Evolutionary conservation across 1,284 basidiomycete genomes (phyloP).

Genomic region (Puccinia sorghi): DNA sequence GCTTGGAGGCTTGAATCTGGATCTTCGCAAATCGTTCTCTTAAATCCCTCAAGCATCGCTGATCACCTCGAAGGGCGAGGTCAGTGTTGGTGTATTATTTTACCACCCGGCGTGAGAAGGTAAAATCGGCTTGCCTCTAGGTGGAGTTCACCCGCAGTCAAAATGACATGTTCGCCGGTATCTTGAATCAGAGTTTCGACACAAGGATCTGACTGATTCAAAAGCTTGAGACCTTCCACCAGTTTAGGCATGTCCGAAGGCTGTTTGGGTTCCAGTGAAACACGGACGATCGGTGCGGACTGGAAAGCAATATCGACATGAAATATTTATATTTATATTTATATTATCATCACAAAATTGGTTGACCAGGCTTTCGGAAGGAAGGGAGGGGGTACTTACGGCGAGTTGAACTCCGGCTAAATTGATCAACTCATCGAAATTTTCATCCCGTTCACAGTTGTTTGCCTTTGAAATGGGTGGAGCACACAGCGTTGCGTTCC

Average conservation of each 20-base stretch:
- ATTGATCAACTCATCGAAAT: slow-evolving; percentile 66
- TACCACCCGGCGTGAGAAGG: slow-evolving; percentile 32
- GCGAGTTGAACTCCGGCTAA: slow-evolving; percentile 73
- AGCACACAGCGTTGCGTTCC: slow-evolving; percentile 86
- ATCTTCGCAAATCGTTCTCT: slow-evolving; percentile 91
- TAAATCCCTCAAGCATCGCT: slow-evolving; percentile 93
- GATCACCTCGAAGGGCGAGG: slow-evolving; percentile 22
- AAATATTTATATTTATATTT: neutral
- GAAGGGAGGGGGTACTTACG: slow-evolving; percentile 61
- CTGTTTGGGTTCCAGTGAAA: slow-evolving; percentile 50
- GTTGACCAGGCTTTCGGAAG: neutral
- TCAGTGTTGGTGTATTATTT: neutral
- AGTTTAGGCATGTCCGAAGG: slow-evolving; percentile 87
- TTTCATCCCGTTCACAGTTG: neutral
- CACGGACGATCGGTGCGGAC: slow-evolving; percentile 56
- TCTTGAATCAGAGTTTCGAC: slow-evolving; percentile 96
- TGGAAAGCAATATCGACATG: slow-evolving; percentile 2
- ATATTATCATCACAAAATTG: neutral
- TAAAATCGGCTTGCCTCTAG: slow-evolving; percentile 69
- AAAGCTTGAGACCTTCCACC: slow-evolving; percentile 79
- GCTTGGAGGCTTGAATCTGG: slow-evolving; percentile 87
- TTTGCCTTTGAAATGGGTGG: slow-evolving; percentile 59
- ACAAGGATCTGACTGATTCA: slow-evolving; percentile 95
- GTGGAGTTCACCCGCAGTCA: slow-evolving; percentile 94
- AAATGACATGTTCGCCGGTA: slow-evolving; percentile 95